Percentiles rank a stretch among this genome's conserved stretches.
Conservation (phyloP, 805 yeast genomes). For the Candida palmyrensis region DNA sequence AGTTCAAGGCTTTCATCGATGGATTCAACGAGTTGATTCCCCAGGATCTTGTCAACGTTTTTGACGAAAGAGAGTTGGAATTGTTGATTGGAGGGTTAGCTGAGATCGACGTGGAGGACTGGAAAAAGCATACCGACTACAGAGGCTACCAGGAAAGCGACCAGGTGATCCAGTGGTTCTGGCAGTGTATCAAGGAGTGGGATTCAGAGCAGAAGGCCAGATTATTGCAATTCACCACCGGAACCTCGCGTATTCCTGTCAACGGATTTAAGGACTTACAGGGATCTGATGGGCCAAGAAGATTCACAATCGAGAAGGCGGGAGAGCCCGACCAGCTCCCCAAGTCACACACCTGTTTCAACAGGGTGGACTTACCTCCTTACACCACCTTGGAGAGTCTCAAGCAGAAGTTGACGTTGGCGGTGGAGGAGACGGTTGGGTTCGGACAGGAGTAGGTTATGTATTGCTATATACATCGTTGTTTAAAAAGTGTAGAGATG, state of each 20-base stretch:
- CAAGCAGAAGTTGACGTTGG: slow-evolving; percentile 87
- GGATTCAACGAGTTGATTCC: slow-evolving; percentile 98
- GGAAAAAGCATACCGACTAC: slow-evolving; percentile 99
- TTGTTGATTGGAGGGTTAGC: slow-evolving; percentile 96
- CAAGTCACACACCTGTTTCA: slow-evolving; percentile 97
- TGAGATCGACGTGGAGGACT: slow-evolving; percentile 95
- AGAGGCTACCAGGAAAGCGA: slow-evolving; percentile 96
- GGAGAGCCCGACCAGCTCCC: slow-evolving; percentile 93
- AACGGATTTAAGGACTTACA: slow-evolving; percentile 98
- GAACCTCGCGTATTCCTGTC: slow-evolving; percentile 98
- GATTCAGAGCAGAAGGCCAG: slow-evolving; percentile 96
- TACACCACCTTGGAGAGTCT: slow-evolving; percentile 78
- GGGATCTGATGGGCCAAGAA: slow-evolving; percentile 98
- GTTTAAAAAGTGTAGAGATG: neutral
- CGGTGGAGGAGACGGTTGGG: slow-evolving; percentile 98
- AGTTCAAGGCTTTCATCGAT: slow-evolving; percentile 91
- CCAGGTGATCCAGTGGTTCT: slow-evolving; percentile 97
- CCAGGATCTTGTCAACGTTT: slow-evolving; percentile 91
- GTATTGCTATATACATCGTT: neutral
- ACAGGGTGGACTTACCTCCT: slow-evolving; percentile 96
- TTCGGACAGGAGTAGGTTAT: slow-evolving; percentile 84
- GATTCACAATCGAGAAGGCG: slow-evolving; percentile 97
- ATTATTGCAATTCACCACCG: slow-evolving; percentile 93
- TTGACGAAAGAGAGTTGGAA: slow-evolving; percentile 96
- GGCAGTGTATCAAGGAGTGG: slow-evolving; percentile 92